Percentiles rank a stretch among this genome's conserved stretches.
These are phyloP conservation scores for Actinidia arguta DNA, from an alignment of 179 eudicot species.

Conservation along the genomic window DNA sequence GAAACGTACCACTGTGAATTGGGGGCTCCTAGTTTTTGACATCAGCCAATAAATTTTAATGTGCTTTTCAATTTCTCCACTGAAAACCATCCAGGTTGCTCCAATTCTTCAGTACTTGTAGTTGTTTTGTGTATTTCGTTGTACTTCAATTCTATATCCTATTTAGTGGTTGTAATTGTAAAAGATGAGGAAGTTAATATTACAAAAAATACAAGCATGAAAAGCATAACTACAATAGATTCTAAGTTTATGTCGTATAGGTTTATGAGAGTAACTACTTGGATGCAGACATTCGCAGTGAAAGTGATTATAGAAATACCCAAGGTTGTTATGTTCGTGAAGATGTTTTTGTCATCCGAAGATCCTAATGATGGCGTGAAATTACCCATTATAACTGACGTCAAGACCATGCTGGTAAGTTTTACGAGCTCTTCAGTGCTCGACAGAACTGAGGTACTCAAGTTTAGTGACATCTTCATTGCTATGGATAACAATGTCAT, in stretches of 20 bases:
- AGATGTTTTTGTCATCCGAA: conserved; percentile 26
- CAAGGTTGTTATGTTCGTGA: conserved; percentile 32
- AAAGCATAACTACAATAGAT: neutral
- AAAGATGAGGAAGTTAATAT: conserved; percentile 11
- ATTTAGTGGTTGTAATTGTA: conserved; percentile 18
- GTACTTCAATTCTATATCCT: conserved; percentile 16
- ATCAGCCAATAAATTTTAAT: conserved; percentile 27
- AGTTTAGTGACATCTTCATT: conserved; percentile 42
- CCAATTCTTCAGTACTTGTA: too few relatives aligned
- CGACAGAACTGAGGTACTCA: conserved; percentile 26
- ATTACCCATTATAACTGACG: conserved; percentile 37
- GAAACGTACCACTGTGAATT: conserved; percentile 27
- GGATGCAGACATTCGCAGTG: conserved; percentile 24
- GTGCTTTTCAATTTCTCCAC: neutral
- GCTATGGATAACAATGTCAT: conserved; percentile 37
- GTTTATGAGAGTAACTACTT: neutral
- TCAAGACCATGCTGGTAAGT: conserved; percentile 24
- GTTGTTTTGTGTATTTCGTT: neutral
- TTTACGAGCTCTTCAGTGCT: conserved; percentile 27
- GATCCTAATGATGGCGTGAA: conserved; percentile 40
- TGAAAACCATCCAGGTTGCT: neutral
- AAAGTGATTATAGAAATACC: conserved; percentile 37
- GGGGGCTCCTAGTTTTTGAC: conserved; percentile 28
- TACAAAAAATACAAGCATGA: conserved; percentile 3
- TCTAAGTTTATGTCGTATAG: neutral